These are phyloP conservation scores for Leccinum obscurum DNA, from an alignment of 768 basidiomycete species.

Conservation along the genomic window DNA sequence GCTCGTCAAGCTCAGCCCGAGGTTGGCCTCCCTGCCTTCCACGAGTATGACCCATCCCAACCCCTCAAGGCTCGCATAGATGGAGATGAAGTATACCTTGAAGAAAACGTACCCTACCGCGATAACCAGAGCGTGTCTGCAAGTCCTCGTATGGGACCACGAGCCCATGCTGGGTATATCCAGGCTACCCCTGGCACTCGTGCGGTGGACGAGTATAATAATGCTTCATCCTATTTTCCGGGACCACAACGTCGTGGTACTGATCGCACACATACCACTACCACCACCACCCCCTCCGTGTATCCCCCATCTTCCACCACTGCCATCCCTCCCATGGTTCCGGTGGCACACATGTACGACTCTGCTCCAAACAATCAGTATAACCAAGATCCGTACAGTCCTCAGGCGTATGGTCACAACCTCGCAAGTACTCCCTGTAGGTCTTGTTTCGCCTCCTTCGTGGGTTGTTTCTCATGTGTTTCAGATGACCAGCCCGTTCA, in stretches of 20 bases:
- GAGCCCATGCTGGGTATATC: slow-evolving; percentile 56
- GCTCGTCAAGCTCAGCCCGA: slow-evolving; percentile 60
- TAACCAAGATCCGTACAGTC: slow-evolving; percentile 29
- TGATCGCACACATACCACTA: slow-evolving; percentile 39
- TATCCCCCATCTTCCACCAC: slow-evolving; percentile 35
- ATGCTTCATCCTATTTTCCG: slow-evolving; percentile 47
- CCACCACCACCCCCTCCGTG: slow-evolving; percentile 40
- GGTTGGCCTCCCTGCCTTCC: slow-evolving; percentile 72
- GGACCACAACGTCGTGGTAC: slow-evolving; percentile 42
- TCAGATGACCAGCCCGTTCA: slow-evolving; percentile 57
- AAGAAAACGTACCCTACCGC: slow-evolving; percentile 44
- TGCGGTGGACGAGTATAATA: slow-evolving; percentile 76
- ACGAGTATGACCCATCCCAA: slow-evolving; percentile 58
- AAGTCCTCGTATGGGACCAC: slow-evolving; percentile 27
- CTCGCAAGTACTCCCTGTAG: slow-evolving; percentile 56
- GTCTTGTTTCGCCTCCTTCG: slow-evolving; percentile 20
- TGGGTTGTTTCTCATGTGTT: slow-evolving; percentile 3
- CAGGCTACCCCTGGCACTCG: slow-evolving; percentile 64
- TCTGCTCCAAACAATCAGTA: slow-evolving; percentile 22
- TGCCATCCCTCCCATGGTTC: slow-evolving; percentile 15
- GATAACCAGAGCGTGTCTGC: slow-evolving; percentile 30
- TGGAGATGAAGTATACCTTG: slow-evolving; percentile 55
- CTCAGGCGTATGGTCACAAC: slow-evolving; percentile 51
- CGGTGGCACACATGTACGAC: slow-evolving; percentile 21
- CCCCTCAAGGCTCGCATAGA: slow-evolving; percentile 65